Conservation (phyloP, 805 yeast species). For the Metschnikowia noctiluminum region DNA sequence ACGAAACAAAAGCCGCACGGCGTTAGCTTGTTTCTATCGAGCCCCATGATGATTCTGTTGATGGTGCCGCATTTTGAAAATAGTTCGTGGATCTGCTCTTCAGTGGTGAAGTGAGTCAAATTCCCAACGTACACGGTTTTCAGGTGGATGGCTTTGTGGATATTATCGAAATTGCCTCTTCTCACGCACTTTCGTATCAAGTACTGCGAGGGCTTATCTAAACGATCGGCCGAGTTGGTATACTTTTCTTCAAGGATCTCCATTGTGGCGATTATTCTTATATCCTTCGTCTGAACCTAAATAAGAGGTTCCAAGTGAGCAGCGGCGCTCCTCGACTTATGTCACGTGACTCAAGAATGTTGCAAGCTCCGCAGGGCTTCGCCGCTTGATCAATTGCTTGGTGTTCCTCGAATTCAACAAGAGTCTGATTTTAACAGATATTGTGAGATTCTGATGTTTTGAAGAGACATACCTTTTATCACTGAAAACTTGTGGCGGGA, state of each 20-base stretch:
- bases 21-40: conserved; percentile 83
- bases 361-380: neutral
- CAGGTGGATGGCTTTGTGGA: conserved; percentile 62
- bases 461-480: no score
- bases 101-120: conserved; percentile 85
- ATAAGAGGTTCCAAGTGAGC: neutral
- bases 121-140: conserved; percentile 90
- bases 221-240: conserved; percentile 60
- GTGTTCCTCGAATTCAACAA: neutral
- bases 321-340: neutral
- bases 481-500: no score
- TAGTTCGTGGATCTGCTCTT: conserved; percentile 88
- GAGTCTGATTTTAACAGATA: neutral
- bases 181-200: conserved; percentile 62
- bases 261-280: conserved; percentile 21
- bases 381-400: neutral
- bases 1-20: conserved; percentile 98
- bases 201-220: conserved; percentile 71
- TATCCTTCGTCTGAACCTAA: neutral
- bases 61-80: conserved; percentile 81
- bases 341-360: neutral
- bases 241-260: conserved; percentile 45
- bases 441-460: no score
- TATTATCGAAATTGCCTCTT: conserved; percentile 50
- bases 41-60: conserved; percentile 85